These are phyloP conservation scores for Penicillium robsamsonii DNA, from an alignment of 495 filamentous ascomycete genomes.

Conservation along the genomic window DNA sequence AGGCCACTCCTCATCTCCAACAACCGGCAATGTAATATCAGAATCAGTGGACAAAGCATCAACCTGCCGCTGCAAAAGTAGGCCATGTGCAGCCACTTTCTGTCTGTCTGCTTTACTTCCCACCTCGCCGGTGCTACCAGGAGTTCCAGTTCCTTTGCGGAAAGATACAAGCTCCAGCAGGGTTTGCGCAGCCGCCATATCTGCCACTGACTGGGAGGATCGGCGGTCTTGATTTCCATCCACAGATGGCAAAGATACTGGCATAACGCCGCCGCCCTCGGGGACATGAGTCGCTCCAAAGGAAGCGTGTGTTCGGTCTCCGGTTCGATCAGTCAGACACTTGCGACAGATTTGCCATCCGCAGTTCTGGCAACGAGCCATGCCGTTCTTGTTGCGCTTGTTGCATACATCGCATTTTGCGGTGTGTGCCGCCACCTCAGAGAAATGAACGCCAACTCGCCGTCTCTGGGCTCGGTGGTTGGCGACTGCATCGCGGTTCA, in stretches of 20 bases:
- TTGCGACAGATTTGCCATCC: conserved; percentile 44
- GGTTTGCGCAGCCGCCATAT: background rate
- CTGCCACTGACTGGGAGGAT: background rate
- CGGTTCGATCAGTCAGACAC: conserved; percentile 28
- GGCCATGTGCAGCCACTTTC: background rate
- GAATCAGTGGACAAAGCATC: background rate
- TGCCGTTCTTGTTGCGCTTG: conserved; percentile 40
- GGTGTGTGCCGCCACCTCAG: conserved; percentile 40
- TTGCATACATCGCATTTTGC: conserved; percentile 54
- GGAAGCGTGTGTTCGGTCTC: conserved; percentile 26
- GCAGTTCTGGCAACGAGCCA: conserved; percentile 46
- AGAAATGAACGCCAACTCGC: conserved; percentile 22
- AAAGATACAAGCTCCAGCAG: background rate
- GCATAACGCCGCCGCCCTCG: background rate
- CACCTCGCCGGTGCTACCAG: too few species aligned
- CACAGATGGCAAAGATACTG: background rate
- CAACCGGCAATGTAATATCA: conserved; percentile 2
- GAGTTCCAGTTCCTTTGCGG: background rate
- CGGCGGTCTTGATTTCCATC: background rate
- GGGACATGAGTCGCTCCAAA: conserved; percentile 16
- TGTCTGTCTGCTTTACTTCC: background rate
- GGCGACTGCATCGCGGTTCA: background rate
- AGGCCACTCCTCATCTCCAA: background rate
- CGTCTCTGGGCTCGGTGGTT: background rate
- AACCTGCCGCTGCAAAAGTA: background rate